Conservation (phyloP, 2,329 filamentous ascomycete genomes). For the Sarocladiaceae sp. region DNA sequence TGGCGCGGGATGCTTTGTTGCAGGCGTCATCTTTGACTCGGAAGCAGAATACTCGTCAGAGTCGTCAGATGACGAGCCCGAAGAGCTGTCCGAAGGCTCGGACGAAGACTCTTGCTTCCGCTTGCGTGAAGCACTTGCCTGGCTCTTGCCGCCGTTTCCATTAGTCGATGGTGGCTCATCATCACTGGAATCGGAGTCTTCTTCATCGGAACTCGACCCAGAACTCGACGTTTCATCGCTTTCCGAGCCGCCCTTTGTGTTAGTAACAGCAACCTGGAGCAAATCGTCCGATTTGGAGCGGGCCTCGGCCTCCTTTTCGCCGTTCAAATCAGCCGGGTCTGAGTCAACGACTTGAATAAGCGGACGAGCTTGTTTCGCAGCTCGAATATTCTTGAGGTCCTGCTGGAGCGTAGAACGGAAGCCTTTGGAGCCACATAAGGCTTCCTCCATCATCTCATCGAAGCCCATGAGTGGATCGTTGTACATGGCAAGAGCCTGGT, state of each 20-base stretch:
- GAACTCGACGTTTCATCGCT: slow-evolving; percentile 15
- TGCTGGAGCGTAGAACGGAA: background rate
- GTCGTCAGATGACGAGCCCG: slow-evolving; percentile 8
- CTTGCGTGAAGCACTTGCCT: background rate
- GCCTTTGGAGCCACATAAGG: background rate
- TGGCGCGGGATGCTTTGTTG: background rate
- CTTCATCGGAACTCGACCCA: slow-evolving; percentile 1
- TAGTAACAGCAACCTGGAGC: background rate
- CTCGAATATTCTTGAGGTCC: background rate
- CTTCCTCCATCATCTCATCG: slow-evolving; percentile 25
- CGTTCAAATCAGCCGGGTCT: background rate
- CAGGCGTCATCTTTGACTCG: background rate
- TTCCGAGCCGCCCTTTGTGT: background rate
- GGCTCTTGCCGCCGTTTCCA: background rate
- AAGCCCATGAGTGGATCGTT: slow-evolving; percentile 26
- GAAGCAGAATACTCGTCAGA: background rate
- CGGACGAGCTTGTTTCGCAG: background rate
- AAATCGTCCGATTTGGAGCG: background rate
- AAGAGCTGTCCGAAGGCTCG: slow-evolving; percentile 8
- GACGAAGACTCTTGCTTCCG: no score
- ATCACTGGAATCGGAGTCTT: background rate
- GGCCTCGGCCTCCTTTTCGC: no score
- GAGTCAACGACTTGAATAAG: slow-evolving; percentile 15
- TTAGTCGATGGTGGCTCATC: no score
- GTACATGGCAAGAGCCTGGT: slow-evolving; percentile 25